phyloP scores from a whole-genome alignment of 768 basidiomycete genomes.

The Lepiota venenata region DNA sequence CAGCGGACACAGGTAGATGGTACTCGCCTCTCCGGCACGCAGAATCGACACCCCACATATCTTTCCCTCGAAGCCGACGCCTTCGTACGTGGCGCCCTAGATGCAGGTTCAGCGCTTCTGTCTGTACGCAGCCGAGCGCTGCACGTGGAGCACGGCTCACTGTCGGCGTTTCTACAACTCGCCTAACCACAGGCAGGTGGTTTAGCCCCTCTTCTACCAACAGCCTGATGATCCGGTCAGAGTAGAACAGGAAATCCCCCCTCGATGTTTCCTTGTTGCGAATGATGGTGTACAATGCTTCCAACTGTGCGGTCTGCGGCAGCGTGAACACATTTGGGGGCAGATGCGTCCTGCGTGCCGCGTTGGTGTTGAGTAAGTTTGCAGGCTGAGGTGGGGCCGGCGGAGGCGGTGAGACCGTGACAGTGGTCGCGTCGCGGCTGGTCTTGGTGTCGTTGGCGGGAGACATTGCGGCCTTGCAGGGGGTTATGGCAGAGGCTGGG shows the following conservation, averaged over 20 bases:
- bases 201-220: conserved; percentile 88
- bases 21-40: conserved; percentile 81
- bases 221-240: conserved; percentile 84
- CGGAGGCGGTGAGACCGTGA: conserved; percentile 1
- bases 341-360: conserved; percentile 40
- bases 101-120: background rate
- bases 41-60: conserved; percentile 96
- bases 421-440: background rate
- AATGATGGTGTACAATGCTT: conserved; percentile 94
- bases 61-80: conserved; percentile 94
- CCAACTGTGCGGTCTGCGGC: conserved; percentile 88
- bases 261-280: conserved; percentile 82
- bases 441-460: background rate
- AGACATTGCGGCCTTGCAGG: background rate
- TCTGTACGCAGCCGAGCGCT: background rate
- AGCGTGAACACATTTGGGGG: conserved; percentile 88
- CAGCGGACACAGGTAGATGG: background rate
- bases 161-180: conserved; percentile 80
- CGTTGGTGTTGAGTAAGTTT: conserved; percentile 28
- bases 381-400: conserved; percentile 33
- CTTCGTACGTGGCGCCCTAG: conserved; percentile 79
- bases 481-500: background rate
- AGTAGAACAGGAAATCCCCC: conserved; percentile 96
- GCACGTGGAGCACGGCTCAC: conserved; percentile 36
- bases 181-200: conserved; percentile 69